A percentile compares a stretch with the other conserved stretches of the same genome.
These are phyloP conservation scores for Heterobasidion parviporum DNA, from an alignment of 1,284 basidiomycete genomes.

Conservation along the genomic window DNA sequence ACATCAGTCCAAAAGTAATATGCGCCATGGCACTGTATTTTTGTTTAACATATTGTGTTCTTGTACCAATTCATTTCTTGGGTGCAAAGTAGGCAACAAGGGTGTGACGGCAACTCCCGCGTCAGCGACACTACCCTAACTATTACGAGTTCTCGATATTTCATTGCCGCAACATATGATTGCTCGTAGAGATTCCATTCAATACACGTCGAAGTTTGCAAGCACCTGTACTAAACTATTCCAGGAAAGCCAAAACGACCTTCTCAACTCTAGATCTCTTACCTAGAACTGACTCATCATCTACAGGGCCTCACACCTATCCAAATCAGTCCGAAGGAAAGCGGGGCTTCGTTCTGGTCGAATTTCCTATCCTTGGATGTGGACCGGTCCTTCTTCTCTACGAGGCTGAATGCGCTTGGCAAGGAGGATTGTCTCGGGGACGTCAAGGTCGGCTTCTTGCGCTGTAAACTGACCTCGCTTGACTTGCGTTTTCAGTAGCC, in stretches of 20 bases:
- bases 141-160: not conserved
- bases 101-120: too few species aligned
- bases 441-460: conserved; percentile 20
- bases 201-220: conserved; percentile 30
- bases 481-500: conserved; percentile 33
- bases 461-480: conserved; percentile 3
- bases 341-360: conserved; percentile 33
- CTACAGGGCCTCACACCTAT: conserved; percentile 28
- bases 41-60: too few species aligned
- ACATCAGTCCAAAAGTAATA: too few species aligned
- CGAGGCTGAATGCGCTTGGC: conserved; percentile 19
- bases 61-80: too few species aligned
- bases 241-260: conserved; percentile 18
- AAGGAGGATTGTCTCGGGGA: conserved; percentile 23
- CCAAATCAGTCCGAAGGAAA: conserved; percentile 27
- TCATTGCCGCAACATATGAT: not conserved
- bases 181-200: not conserved
- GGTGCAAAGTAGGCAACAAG: too few species aligned
- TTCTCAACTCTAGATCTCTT: not conserved
- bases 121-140: too few species aligned
- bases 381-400: conserved; percentile 34
- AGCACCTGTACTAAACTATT: conserved; percentile 34
- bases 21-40: too few species aligned
- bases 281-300: not conserved
- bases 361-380: conserved; percentile 41